A percentile compares a stretch with the other conserved stretches of the same genome.
These are phyloP conservation scores for Glarea lozoyensis DNA, from an alignment of 495 filamentous ascomycete species.

Conservation along the genomic window DNA sequence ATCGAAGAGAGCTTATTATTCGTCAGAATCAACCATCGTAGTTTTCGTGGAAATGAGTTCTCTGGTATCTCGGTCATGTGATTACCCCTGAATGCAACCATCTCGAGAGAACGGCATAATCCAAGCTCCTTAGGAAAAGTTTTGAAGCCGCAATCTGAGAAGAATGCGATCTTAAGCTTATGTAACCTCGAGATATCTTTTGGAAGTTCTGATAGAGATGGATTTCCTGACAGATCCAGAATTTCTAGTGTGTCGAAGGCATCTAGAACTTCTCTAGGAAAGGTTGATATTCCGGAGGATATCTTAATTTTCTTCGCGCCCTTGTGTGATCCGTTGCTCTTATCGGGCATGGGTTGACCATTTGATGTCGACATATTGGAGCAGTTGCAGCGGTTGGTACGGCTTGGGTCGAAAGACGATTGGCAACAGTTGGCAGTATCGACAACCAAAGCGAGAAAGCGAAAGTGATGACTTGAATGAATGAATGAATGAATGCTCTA, in stretches of 20 bases:
- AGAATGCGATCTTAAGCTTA: conserved; percentile 33
- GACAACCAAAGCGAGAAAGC: no score
- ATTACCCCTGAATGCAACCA: conserved; percentile 37
- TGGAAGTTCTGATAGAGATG: conserved; percentile 28
- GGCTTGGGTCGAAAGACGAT: no score
- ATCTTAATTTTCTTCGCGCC: conserved; percentile 29
- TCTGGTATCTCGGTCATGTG: conserved; percentile 32
- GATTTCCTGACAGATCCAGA: conserved; percentile 36
- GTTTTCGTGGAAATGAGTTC: conserved; percentile 27
- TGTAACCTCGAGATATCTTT: conserved; percentile 27
- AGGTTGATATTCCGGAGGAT: conserved; percentile 23
- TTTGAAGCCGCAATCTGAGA: conserved; percentile 35
- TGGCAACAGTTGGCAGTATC: no score
- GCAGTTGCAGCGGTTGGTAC: conserved; percentile 3
- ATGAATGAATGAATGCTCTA: no score
- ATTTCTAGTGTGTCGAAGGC: conserved; percentile 30
- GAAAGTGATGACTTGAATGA: no score
- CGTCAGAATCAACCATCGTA: conserved; percentile 37
- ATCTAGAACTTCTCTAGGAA: conserved; percentile 32
- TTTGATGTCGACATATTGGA: background rate
- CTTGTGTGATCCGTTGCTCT: conserved; percentile 1
- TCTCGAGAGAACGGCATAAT: conserved; percentile 32
- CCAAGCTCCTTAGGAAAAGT: conserved; percentile 31
- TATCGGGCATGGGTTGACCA: background rate
- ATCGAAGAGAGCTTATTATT: conserved; percentile 29